A percentile compares a stretch with the other conserved stretches of the same genome.
These are phyloP conservation scores for Rhodosporidiobolus sp. DNA, from an alignment of 768 basidiomycete genomes.

Conservation along the genomic window DNA sequence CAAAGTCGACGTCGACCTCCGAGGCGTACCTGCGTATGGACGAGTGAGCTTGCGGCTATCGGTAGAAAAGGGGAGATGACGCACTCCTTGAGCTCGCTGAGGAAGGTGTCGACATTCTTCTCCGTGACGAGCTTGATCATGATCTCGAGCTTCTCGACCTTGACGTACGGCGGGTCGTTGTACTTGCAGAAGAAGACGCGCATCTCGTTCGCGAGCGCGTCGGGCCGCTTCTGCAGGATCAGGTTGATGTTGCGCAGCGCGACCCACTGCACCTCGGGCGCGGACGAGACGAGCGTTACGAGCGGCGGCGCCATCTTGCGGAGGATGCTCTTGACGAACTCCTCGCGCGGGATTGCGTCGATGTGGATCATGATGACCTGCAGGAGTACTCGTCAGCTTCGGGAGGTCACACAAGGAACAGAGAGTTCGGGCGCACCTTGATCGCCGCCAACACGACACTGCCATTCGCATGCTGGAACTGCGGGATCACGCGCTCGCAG, in stretches of 20 bases:
- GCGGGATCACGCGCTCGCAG: constrained; percentile 95
- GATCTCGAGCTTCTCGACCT: constrained; percentile 96
- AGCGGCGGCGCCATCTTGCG: constrained; percentile 95
- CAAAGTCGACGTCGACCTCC: constrained; percentile 98
- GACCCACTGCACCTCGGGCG: constrained; percentile 98
- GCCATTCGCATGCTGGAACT: constrained; percentile 96
- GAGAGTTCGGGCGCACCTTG: constrained; percentile 58
- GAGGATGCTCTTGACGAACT: constrained; percentile 75
- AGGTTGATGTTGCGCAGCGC: constrained; percentile 95
- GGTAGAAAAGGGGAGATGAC: constrained; percentile 44
- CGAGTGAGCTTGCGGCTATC: not conserved
- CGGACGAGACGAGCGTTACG: constrained; percentile 91
- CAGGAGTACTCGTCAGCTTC: not conserved
- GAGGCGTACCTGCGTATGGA: constrained; percentile 70
- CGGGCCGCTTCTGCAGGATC: constrained; percentile 85
- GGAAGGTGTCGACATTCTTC: constrained; percentile 85
- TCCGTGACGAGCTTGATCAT: constrained; percentile 92
- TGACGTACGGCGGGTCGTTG: constrained; percentile 98
- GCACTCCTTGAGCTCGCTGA: constrained; percentile 94
- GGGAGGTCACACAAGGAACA: not conserved
- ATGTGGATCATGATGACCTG: constrained; percentile 98
- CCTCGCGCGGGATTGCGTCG: constrained; percentile 72
- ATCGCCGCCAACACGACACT: constrained; percentile 95
- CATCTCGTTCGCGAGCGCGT: constrained; percentile 91
- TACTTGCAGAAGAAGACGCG: constrained; percentile 99